Evolutionary conservation across 805 yeast genomes (phyloP), one percentile per base, ranked within the genome.

Genomic region (Wickerhamiella qilinensis): DNA sequence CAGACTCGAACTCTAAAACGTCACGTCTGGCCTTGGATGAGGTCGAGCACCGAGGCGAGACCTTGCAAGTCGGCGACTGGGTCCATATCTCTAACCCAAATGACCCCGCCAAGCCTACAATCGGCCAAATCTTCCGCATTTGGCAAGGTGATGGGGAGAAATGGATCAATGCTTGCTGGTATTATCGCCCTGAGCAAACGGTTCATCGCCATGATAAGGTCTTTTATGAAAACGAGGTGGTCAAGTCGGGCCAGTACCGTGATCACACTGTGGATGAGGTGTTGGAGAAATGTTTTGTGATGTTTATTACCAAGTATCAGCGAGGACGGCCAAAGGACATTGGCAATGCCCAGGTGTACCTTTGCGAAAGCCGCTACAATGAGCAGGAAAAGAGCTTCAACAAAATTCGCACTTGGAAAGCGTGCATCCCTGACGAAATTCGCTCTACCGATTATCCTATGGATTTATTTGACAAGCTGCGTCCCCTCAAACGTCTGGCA

Each of bases 371-470:
- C 57, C 75, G 98, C 52, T 91, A 86, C 60, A 88, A 88, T 55
- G 96, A 88, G 55, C 68, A 73, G 39, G 94, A 83, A 51, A 82
- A 83, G 57, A 77, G 77, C 21, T 91, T 91, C 67, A 91, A 88
- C 60, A 80, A 88, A 55, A 91, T 91, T 51, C 72, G 97, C 54
- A 88, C 98, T 2, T 91, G 98, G 98, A 88, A 84, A 59, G 96
- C 96, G 5, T 91, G 97, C 64, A 68, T 91, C 47, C 98, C 98
- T 0, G 97, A 91, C 58, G 97, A 88, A 58, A 80, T 88, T 35
- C 74, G 97, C 51, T 85, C 80, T 46, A 45, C 49, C 3, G 68
- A 63, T 45, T 63, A 63, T 43, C 57, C 59, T 15, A 62, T 63
- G 66, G 63, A 57, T 35, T 50, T 61, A 39, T 88, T 82, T 51